Base-by-base conservation (phyloP, 2,329 filamentous ascomycete genomes). In the Paecilomyces fulvus region DNA sequence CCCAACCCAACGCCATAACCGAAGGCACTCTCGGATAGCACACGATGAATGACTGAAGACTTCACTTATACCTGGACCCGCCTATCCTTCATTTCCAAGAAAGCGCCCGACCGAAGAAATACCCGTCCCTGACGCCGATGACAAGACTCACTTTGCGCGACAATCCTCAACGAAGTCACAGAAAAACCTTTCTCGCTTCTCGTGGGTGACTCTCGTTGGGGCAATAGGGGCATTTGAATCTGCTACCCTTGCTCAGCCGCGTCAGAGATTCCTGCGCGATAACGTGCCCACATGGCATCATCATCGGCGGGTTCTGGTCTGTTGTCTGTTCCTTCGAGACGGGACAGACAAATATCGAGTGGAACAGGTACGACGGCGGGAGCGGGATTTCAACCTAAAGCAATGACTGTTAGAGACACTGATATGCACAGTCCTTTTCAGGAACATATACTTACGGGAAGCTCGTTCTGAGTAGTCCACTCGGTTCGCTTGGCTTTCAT, bases 191-290 rank as follows among this genome's bases (percentile, higher is more conserved):
- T 64, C 79, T 82, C 6, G 91, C 90, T 55, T 96, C 90, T 62
- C 83, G 85, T 1, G 88, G 78, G 61, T 86, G 80, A 50, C 90
- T 90, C 73, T 97, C 92, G 30, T 77, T 84, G 0, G 94, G 94
- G 68, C 94, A 99, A 70, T 99, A 99, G 0, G 94, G 94, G 67
- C 94, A 99, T 73, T 99, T 99, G 79, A 95, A 95, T 58, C 87
- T 79, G 48, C 78, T 82, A 0, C 87, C 87, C 74, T 95, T 95
- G 55, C 86, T 86, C 48, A 97, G 79, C 67, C 85, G 86, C 58
- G 88, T 83, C 53, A 99, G 76, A 31, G 87, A 91, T 67, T 96
- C 92, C 61, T 86, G 83, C 17, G 91, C 92, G 58, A 99, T 86
- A 54, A 96, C 92, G 75, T 99, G 94, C 5, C 94, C 92, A 68